Base-by-base conservation (phyloP, 2,329 filamentous ascomycete species). In the Aureobasidium sp. region DNA sequence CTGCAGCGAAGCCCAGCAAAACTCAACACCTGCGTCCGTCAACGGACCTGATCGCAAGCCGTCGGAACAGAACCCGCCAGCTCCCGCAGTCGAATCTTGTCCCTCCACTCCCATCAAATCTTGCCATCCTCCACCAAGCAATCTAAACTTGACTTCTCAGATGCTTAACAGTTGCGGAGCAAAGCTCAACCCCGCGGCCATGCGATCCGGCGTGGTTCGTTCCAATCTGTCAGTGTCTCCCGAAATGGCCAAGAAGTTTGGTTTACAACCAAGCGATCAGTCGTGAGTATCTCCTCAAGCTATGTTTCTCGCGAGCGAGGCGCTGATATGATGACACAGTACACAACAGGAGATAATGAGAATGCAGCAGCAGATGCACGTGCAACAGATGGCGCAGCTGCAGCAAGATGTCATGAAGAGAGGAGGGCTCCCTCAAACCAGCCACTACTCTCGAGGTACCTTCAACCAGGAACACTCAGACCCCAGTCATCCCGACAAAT, bases 361-460 rank as follows among this genome's bases (percentile, higher is more conserved):
- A 64, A 85, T 93, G 78, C 83, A 84, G 50, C 84, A 89, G 75
- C 78, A 90, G 65, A 83, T 85, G 64, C 82, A 85, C 64, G 77
- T 76, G 68, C 73, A 78, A 64, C 75, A 77, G 51, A 74, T 77
- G 64, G 40, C 53, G 50, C 76, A 79, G 67, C 82, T 83, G 72
- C 86, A 90, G 75, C 84, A 88, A 68, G 85, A 69, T 42, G 85
- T 89, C 71, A 94, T 96, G 89, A 89, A 93, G 72, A 83, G 90
- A 62, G 90, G 95, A 68, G 88, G 89, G 7, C 13, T 17, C 13
- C n/a, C n/a, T 40, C 37, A 40, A 7, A 37, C 33, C 17, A 37
- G 17, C 13, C 33, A 17, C 33, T 4, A 37, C n/a, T 37, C 13
- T 17, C 13, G 33, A 15, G 17, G 33, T 15, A 15, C 33, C 5